Conservation (phyloP, 768 basidiomycete genomes). For the Lactarius deliciosus region DNA sequence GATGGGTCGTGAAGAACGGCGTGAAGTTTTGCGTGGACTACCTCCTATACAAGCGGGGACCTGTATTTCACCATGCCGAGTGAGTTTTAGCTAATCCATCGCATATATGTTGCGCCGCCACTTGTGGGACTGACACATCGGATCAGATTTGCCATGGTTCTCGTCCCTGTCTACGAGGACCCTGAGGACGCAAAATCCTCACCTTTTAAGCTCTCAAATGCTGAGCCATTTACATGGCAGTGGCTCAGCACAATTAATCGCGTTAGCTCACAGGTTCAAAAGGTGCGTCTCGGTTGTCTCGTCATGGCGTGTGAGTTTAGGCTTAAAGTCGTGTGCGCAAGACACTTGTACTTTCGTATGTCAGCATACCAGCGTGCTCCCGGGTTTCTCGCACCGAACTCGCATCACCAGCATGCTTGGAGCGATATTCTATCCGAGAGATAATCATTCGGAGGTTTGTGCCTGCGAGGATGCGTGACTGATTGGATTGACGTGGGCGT, state of each 20-base stretch:
- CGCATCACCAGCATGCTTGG: conserved; percentile 69
- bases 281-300: conserved; percentile 49
- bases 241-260: conserved; percentile 98
- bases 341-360: conserved; percentile 89
- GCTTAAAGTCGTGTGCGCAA: conserved; percentile 35
- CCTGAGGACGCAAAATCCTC: conserved; percentile 65
- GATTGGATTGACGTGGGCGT: conserved; percentile 28
- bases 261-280: conserved; percentile 95
- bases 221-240: conserved; percentile 80
- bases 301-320: neutral
- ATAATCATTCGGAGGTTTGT: conserved; percentile 83
- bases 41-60: conserved; percentile 90
- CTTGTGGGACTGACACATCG: neutral
- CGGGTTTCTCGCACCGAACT: conserved; percentile 53
- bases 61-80: conserved; percentile 96
- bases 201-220: conserved; percentile 61
- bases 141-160: conserved; percentile 82
- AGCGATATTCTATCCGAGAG: conserved; percentile 79
- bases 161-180: conserved; percentile 90
- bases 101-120: neutral
- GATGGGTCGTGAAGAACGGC: conserved; percentile 95
- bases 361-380: conserved; percentile 83
- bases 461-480: conserved; percentile 92
- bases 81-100: conserved; percentile 43
- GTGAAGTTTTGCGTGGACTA: conserved; percentile 98